These are phyloP conservation scores for Torulaspora maleeae DNA, from an alignment of 805 yeast species.

Conservation along the genomic window DNA sequence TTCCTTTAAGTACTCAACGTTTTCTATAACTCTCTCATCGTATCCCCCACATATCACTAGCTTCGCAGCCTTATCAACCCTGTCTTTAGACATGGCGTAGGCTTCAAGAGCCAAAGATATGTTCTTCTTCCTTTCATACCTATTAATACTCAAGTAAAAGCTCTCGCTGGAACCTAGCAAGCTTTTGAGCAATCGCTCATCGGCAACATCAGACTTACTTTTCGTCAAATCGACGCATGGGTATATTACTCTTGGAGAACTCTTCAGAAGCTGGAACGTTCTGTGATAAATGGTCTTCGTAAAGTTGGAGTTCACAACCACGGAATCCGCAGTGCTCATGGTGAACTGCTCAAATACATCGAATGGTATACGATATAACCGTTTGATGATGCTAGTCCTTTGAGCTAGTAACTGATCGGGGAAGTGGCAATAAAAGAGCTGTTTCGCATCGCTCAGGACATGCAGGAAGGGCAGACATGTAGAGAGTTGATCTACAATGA, in stretches of 20 bases:
- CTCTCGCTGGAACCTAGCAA: conserved; percentile 18
- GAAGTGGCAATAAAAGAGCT: conserved; percentile 90
- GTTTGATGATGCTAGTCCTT: conserved; percentile 51
- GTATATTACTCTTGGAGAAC: conserved; percentile 36
- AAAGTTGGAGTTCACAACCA: conserved; percentile 85
- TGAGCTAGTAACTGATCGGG: conserved; percentile 81
- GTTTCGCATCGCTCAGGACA: conserved; percentile 39
- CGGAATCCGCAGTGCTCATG: conserved; percentile 66
- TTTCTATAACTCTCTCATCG: conserved; percentile 70
- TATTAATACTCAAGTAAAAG: conserved; percentile 70
- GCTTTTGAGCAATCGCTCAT: conserved; percentile 17
- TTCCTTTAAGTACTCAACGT: conserved; percentile 63
- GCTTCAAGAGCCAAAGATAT: conserved; percentile 72
- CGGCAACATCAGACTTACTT: conserved; percentile 13
- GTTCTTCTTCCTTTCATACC: conserved; percentile 85
- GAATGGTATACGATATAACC: conserved; percentile 73
- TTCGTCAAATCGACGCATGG: conserved; percentile 61
- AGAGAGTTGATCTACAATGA: conserved; percentile 83
- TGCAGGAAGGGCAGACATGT: conserved; percentile 70
- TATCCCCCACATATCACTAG: conserved; percentile 88
- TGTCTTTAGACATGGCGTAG: conserved; percentile 43
- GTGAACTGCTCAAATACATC: conserved; percentile 80
- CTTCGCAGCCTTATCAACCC: conserved; percentile 36
- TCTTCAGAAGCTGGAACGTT: conserved; percentile 48
- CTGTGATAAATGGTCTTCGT: conserved; percentile 64